Evolutionary conservation across 352 stramenopile species (phyloP), one percentile per base, ranked within the genome.

Genomic region (Phytophthora citricola): DNA sequence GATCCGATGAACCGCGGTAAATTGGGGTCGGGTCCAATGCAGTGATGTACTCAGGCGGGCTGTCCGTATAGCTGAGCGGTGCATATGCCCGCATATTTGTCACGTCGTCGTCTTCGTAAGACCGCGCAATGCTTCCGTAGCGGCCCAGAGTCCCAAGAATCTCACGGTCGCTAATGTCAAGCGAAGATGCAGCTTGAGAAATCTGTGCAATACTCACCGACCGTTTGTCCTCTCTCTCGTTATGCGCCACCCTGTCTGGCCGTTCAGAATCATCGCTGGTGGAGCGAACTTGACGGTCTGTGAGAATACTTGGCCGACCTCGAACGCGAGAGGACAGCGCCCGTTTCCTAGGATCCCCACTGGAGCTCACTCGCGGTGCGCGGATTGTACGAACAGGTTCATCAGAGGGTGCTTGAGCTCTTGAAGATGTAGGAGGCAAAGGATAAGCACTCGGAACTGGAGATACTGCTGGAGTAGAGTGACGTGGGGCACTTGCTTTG

Each of bases 131-230:
- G 17, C 63, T 79, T 34, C 68, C 76, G 24, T 75, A 83, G 4
- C 24, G 39, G 1, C 57, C 63, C 40, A 68, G 58, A 14, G 83
- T 83, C 38, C 83, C 76, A n/a, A 66, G 38, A 20, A 87, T 82
- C 32, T 84, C 75, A 15, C 59, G 38, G 36, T 87, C 78, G 7
- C 52, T 71, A n/a, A 83, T 59, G n/a, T 69, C 59, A 27, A 60
- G 60, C 2, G 51, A 31, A 9, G 53, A 67, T 4, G 65, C 71
- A 10, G 73, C 58, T 49, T 87, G 75, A 11, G 73, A 76, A 10
- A 63, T 11, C 9, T 52, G 63, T 2, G 58, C 56, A 32, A 79
- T 48, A 17, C 31, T 73, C 20, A 81, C 52, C 0, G 61, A 45
- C 17, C 62, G 61, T 12, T 70, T 63, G 40, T 61, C 26, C 11